phyloP scores from a whole-genome alignment of 2,329 filamentous ascomycete genomes.

The Niveomyces coronatus region DNA sequence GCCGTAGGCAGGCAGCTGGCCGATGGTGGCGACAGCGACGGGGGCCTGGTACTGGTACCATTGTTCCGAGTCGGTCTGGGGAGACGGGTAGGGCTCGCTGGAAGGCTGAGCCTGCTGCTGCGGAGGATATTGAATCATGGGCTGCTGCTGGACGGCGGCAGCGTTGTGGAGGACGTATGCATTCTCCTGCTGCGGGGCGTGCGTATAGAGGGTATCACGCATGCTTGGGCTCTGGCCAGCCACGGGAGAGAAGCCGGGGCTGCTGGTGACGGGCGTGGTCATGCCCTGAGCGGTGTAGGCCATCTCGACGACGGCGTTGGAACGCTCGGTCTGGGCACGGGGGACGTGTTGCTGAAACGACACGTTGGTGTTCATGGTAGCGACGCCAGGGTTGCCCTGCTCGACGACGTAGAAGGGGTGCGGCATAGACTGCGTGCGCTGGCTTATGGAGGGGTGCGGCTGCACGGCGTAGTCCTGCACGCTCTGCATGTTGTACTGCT shows the following conservation, averaged over 20 bases:
- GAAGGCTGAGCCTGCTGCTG: conserved; percentile 20
- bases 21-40: conserved; percentile 45
- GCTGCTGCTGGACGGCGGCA: conserved; percentile 36
- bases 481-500: conserved; percentile 30
- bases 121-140: conserved; percentile 34
- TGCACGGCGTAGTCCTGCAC: conserved; percentile 34
- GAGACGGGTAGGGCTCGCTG: conserved; percentile 26
- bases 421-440: conserved; percentile 36
- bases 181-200: conserved; percentile 36
- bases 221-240: conserved; percentile 43
- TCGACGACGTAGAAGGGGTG: conserved; percentile 49
- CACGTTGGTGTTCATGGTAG: conserved; percentile 48
- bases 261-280: conserved; percentile 44
- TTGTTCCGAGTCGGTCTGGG: conserved; percentile 34
- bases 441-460: conserved; percentile 27
- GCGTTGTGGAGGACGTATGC: conserved; percentile 38
- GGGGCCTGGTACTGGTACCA: conserved; percentile 51
- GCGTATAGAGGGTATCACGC: conserved; percentile 47
- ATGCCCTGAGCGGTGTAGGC: conserved; percentile 38
- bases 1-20: conserved; percentile 39
- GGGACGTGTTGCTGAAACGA: conserved; percentile 44
- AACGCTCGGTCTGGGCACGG: conserved; percentile 36
- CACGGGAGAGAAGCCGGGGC: conserved; percentile 47
- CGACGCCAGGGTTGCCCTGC: conserved; percentile 50
- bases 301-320: conserved; percentile 33